These are phyloP conservation scores for Suillus alpinus DNA, from an alignment of 768 basidiomycete species.

Conservation along the genomic window DNA sequence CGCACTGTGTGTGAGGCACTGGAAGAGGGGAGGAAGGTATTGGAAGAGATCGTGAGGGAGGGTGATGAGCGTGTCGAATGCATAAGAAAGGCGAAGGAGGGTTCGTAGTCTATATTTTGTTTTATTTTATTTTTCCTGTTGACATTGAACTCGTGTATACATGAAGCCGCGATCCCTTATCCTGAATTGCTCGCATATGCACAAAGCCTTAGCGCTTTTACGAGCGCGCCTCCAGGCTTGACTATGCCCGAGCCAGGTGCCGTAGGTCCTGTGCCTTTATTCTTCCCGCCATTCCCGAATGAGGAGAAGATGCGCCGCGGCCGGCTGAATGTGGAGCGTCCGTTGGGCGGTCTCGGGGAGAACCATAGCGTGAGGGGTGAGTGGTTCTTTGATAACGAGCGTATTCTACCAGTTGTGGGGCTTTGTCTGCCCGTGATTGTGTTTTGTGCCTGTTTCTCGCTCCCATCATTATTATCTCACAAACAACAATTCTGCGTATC, in stretches of 20 bases:
- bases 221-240: constrained; percentile 71
- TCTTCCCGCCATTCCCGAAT: constrained; percentile 90
- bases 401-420: background rate
- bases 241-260: constrained; percentile 75
- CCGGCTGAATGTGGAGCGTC: constrained; percentile 75
- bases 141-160: background rate
- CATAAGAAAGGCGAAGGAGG: constrained; percentile 69
- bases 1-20: constrained; percentile 64
- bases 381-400: constrained; percentile 20
- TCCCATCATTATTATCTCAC: background rate
- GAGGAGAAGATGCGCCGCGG: constrained; percentile 90
- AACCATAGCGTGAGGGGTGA: constrained; percentile 78
- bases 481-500: background rate
- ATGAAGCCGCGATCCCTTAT: constrained; percentile 72
- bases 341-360: constrained; percentile 75
- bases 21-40: constrained; percentile 61
- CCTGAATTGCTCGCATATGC: constrained; percentile 83
- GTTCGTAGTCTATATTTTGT: constrained; percentile 34
- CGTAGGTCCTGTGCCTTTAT: constrained; percentile 70
- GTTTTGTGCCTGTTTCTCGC: background rate
- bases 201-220: constrained; percentile 80
- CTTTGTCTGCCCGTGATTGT: background rate
- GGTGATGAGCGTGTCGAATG: constrained; percentile 71
- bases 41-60: constrained; percentile 70
- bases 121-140: constrained; percentile 4